phyloP scores from a whole-genome alignment of 768 basidiomycete species.

The Pisolithus orientalis region DNA sequence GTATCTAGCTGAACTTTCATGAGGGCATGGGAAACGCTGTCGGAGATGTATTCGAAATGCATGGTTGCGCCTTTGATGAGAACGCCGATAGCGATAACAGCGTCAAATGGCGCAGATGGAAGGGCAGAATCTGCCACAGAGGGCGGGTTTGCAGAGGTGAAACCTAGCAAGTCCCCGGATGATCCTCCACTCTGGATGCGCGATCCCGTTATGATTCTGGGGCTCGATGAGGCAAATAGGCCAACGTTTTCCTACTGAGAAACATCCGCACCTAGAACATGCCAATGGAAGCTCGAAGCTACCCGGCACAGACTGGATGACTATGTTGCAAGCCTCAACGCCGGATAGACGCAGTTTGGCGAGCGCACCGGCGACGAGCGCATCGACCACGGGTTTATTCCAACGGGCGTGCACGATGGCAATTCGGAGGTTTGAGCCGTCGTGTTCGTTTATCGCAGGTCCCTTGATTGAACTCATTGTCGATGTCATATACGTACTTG shows the following conservation, averaged over 20 bases:
- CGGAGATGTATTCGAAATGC: conserved; percentile 99
- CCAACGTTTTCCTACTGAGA: not conserved
- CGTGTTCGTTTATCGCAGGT: conserved; percentile 53
- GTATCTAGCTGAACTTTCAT: conserved; percentile 95
- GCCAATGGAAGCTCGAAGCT: conserved; percentile 91
- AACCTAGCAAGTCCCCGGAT: conserved; percentile 69
- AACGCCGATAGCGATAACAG: conserved; percentile 94
- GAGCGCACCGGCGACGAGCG: conserved; percentile 75
- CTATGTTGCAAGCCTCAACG: conserved; percentile 86
- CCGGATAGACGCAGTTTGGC: conserved; percentile 77
- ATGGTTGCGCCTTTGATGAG: conserved; percentile 97
- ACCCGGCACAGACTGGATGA: conserved; percentile 88
- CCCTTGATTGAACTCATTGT: conserved; percentile 64
- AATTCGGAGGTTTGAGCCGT: conserved; percentile 77
- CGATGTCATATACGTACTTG: not conserved
- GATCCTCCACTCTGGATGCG: conserved; percentile 73
- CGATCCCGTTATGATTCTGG: conserved; percentile 84
- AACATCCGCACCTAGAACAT: conserved; percentile 64
- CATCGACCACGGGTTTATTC: conserved; percentile 85
- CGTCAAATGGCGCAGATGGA: conserved; percentile 73
- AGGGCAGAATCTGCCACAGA: conserved; percentile 42
- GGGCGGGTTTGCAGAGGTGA: conserved; percentile 32
- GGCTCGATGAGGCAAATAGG: conserved; percentile 4
- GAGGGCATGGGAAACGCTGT: conserved; percentile 86
- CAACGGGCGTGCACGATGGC: conserved; percentile 96